Base-by-base conservation (phyloP, 768 basidiomycete species). In the Russula foetens region DNA sequence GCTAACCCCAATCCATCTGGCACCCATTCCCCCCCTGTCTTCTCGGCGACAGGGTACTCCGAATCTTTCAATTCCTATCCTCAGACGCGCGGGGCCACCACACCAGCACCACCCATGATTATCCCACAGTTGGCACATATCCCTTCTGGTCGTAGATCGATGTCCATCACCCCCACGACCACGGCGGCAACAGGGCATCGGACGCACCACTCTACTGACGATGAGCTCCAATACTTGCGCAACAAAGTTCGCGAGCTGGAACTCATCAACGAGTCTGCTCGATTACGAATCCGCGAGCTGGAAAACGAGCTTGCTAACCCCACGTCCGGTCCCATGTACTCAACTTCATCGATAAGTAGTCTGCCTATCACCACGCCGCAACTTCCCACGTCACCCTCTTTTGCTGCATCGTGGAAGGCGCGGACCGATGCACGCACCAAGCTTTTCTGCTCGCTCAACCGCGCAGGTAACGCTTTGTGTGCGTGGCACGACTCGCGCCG, bases 401-500 rank as follows among this genome's bases (percentile, higher is more conserved):
- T 87, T 74, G 78, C 83, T 48, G 73, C 76, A 29, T 77, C 82
- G 3, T 92, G 90, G 90, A 80, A 79, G 50, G 75, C 78, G 9
- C 86, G 90, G 59, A 92, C 88, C 0, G 84, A 88, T 23, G 81
- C 85, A 6, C 86, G 91, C 39, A 75, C 77, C 64, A 82, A 82
- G 56, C 76, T 82, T 46, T 87, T 85, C 73, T 93, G 90, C 71
- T 87, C 90, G 4, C 76, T 89, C 31, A 92, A 93, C 72, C 83
- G 91, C 53, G 90, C 90, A 0, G 91, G 91, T 33, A 93, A 93
- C 66, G 90, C 90, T 1, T 80, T 92, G 38, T 92, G 90, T 70
- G 85, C 91, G 4, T 93, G 90, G 90, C 90, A 93, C 68, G 91
- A 93, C 71, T 90, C 90, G 2, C 79, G 90, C 48, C 83, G 90